phyloP scores from a whole-genome alignment of 2,329 filamentous ascomycete genomes.

The Amauroascus niger region DNA sequence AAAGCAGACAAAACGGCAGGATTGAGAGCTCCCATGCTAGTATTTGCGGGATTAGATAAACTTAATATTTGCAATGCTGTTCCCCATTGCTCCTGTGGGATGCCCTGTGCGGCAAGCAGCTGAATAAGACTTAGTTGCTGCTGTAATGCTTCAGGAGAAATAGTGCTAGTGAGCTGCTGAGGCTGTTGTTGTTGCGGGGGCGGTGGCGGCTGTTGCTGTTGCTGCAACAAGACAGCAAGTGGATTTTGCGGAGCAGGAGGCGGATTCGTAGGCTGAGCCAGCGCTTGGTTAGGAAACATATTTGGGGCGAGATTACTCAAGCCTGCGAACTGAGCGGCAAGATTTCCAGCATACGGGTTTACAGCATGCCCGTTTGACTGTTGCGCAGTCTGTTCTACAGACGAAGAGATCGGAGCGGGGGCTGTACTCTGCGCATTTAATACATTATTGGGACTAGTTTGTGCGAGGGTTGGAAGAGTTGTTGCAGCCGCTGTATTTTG shows the following conservation, averaged over 20 bases:
- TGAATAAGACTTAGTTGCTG: constrained; percentile 69
- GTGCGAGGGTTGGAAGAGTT: constrained; percentile 28
- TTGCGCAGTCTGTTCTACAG: constrained; percentile 39
- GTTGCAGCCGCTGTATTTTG: constrained; percentile 52
- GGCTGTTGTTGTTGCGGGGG: constrained; percentile 16
- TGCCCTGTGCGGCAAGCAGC: constrained; percentile 62
- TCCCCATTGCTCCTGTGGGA: constrained; percentile 67
- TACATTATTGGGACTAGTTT: constrained; percentile 40
- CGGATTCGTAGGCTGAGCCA: constrained; percentile 27
- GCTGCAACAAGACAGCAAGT: constrained; percentile 27
- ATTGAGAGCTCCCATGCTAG: constrained; percentile 28
- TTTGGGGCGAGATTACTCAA: constrained; percentile 33
- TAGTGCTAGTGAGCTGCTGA: constrained; percentile 35
- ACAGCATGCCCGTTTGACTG: constrained; percentile 43
- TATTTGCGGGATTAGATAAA: constrained; percentile 27
- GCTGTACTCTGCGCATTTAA: constrained; percentile 41
- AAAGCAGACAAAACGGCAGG: constrained; percentile 40
- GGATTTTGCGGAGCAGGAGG: constrained; percentile 31
- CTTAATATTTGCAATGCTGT: constrained; percentile 46
- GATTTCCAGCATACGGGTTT: constrained; percentile 45
- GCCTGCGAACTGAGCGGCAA: constrained; percentile 42
- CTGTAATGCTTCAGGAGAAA: constrained; percentile 47
- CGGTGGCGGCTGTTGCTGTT: constrained; percentile 18
- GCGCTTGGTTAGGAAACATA: constrained; percentile 32
- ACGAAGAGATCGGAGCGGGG: constrained; percentile 32